Conservation (phyloP, 352 stramenopile genomes). For the Phytophthora crassamura region DNA sequence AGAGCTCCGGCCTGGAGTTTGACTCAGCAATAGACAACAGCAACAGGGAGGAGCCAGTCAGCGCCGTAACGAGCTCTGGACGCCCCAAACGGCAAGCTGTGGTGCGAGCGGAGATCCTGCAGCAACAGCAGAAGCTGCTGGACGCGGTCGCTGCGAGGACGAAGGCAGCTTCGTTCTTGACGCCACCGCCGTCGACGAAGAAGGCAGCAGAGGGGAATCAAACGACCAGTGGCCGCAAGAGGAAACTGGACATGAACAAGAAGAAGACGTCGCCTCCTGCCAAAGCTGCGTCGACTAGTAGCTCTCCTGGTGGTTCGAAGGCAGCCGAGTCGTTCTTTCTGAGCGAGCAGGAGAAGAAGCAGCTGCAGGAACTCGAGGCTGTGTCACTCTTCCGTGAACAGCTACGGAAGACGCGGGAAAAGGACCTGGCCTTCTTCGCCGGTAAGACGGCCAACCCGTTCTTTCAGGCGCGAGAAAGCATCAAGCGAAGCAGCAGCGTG, state of each 20-base stretch:
- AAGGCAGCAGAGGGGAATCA: conserved; percentile 19
- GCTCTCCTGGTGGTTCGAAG: conserved; percentile 29
- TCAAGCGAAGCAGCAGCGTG: conserved; percentile 27
- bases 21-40: conserved; percentile 16
- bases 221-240: conserved; percentile 45
- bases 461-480: conserved; percentile 50
- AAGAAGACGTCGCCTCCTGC: conserved; percentile 44
- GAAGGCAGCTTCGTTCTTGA: conserved; percentile 38
- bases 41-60: conserved; percentile 5
- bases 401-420: conserved; percentile 67
- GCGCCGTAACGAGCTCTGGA: conserved; percentile 36
- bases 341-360: conserved; percentile 66
- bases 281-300: conserved; percentile 27
- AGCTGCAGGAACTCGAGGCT: conserved; percentile 76
- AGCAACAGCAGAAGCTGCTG: conserved; percentile 46
- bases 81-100: conserved; percentile 67
- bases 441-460: conserved; percentile 69
- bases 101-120: conserved; percentile 50
- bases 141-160: conserved; percentile 37
- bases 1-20: conserved; percentile 17
- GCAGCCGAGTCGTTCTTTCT: conserved; percentile 68
- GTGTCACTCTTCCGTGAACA: conserved; percentile 69
- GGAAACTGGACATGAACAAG: conserved; percentile 72
- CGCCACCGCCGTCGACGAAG: conserved; percentile 37
- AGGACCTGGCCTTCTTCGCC: conserved; percentile 76